Conservation (phyloP, 345 rosid species). For the Eucalyptus sp. region DNA sequence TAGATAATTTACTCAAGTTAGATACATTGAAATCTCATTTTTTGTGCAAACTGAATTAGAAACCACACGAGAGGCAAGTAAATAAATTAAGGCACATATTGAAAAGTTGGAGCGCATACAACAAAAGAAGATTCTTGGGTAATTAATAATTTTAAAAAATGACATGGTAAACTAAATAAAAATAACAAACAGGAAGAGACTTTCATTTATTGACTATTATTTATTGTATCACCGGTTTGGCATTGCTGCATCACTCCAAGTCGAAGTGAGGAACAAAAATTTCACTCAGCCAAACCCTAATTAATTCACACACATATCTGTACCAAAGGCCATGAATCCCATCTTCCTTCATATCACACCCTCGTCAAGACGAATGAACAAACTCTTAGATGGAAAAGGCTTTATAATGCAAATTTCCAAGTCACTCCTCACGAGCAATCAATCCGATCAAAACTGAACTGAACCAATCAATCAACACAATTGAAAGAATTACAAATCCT, state of each 20-base stretch:
- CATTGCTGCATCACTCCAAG: neutral
- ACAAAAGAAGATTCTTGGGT: neutral
- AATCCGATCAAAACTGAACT: neutral
- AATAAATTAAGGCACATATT: neutral
- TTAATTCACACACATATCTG: neutral
- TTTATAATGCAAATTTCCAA: neutral
- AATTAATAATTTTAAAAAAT: neutral
- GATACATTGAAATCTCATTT: neutral
- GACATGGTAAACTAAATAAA: neutral
- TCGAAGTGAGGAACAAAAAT: neutral
- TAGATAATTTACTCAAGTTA: neutral
- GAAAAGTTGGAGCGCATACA: neutral
- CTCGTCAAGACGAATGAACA: neutral
- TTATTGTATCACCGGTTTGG: neutral
- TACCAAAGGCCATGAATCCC: neutral
- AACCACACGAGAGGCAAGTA: neutral
- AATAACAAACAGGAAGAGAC: neutral
- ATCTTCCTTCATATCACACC: neutral
- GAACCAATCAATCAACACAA: neutral
- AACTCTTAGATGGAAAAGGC: neutral
- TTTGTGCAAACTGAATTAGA: neutral
- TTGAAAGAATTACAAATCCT: conserved; percentile 16
- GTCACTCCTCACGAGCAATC: neutral
- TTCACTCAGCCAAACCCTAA: neutral
- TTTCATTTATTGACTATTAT: neutral